Base-by-base conservation (phyloP, 2,329 filamentous ascomycete species). In the Epichloe amarillans region DNA sequence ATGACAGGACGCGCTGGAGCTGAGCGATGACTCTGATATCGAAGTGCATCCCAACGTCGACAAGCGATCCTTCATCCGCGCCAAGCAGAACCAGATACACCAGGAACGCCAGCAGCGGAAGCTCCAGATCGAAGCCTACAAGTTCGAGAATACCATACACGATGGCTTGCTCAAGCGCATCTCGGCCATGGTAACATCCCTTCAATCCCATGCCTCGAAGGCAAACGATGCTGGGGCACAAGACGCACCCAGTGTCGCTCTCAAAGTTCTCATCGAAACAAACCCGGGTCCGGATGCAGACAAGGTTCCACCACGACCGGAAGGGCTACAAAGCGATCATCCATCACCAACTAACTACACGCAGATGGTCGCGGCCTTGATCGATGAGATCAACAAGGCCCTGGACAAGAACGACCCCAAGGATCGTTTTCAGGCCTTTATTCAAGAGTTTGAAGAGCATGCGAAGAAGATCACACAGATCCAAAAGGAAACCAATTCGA, bases 21-120 rank as follows among this genome's bases (percentile, higher is more conserved):
- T 98, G 64, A 95, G 88, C 63, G 93, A 98, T 69, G 93, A 98
- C 70, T 96, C 89, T 48, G 93, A 98, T 63, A 84, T 98, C 61
- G 93, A 98, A 72, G 93, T 97, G 48, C 93, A 98, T 69, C 93
- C 93, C 54, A 98, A 98, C 66, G 93, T 98, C 66, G 93, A 98
- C 73, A 98, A 98, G 69, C 82, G 85, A 48, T 97, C 91, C 54
- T 98, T 98, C 69, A 98, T 98, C 67, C 88, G 91, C 57, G 94
- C 93, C 57, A 98, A 98, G 72, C 93, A 97, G 72, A 85, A 83
- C 60, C 90, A 98, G 71, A 98, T 98, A 61, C 93, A 98, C 68
- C 82, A 90, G 63, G 85, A 96, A 66, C 84, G 93, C 50, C 76
- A 83, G 58, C 85, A 94, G 62, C 84, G 93, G 52, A 88, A 86